A percentile compares a stretch with the other conserved stretches of the same genome.
Evolutionary conservation across 768 basidiomycete genomes (phyloP).

Genomic region (Dioszegia hungarica): DNA sequence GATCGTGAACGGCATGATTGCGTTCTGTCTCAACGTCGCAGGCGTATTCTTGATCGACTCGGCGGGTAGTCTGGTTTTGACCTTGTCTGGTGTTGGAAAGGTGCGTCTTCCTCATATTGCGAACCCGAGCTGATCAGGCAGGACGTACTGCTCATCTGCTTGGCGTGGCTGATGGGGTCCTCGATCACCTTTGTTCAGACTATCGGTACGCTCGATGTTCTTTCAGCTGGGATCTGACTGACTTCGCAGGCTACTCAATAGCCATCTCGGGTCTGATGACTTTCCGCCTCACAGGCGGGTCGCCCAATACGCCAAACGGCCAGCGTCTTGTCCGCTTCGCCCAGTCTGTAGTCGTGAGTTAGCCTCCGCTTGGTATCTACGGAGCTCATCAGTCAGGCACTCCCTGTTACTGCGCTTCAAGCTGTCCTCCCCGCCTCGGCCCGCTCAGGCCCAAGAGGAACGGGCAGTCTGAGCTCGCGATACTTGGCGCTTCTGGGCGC

Average conservation of each 20-base stretch:
- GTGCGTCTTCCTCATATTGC: neutral
- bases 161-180: constrained; percentile 12
- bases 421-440: neutral
- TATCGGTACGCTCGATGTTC: neutral
- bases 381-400: neutral
- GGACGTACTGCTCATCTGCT: constrained; percentile 21
- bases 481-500: neutral
- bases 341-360: neutral
- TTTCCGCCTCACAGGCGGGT: constrained; percentile 55
- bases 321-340: neutral
- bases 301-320: constrained; percentile 8
- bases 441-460: neutral
- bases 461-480: too few species aligned
- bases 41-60: constrained; percentile 25
- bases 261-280: constrained; percentile 73
- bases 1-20: constrained; percentile 14
- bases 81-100: constrained; percentile 10
- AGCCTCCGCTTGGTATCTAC: too few species aligned
- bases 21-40: constrained; percentile 28
- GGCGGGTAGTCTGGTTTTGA: constrained; percentile 18
- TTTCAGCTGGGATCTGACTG: neutral
- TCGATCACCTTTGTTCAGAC: constrained; percentile 9
- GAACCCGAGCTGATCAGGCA: neutral
- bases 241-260: constrained; percentile 50
- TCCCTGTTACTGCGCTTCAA: neutral